Conservation (phyloP, 106 monocot genomes). For the Dioscorea zingiberensis region DNA sequence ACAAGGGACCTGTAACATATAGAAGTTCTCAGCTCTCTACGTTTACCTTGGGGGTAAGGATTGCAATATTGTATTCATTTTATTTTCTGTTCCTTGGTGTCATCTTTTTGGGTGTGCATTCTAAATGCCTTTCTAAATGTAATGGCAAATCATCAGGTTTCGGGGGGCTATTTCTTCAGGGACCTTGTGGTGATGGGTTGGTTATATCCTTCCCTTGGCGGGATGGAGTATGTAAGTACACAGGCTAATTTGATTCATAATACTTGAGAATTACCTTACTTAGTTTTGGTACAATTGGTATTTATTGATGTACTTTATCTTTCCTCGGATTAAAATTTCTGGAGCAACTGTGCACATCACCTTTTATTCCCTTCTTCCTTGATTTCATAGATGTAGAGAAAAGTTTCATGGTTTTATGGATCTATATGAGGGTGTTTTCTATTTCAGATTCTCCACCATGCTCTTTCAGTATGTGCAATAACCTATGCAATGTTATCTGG, state of each 20-base stretch:
- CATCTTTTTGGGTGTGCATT: not conserved
- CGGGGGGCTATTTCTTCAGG: slow-evolving; percentile 71
- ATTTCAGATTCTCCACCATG: slow-evolving; percentile 68
- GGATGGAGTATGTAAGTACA: slow-evolving; percentile 79
- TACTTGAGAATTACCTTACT: too few relatives aligned
- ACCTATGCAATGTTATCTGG: slow-evolving; percentile 48
- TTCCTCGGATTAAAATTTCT: too few relatives aligned
- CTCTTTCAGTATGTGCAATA: slow-evolving; percentile 48
- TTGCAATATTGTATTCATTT: too few relatives aligned
- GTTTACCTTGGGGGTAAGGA: slow-evolving; percentile 63
- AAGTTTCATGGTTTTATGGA: not conserved
- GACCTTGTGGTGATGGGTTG: slow-evolving; percentile 82
- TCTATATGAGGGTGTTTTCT: not conserved
- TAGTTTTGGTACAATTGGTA: too few relatives aligned
- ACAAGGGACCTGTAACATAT: slow-evolving; percentile 41
- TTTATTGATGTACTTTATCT: not conserved
- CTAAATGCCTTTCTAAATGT: not conserved
- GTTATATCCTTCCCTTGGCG: slow-evolving; percentile 83
- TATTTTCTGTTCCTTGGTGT: not conserved
- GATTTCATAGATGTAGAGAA: not conserved
- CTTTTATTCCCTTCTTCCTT: too few relatives aligned
- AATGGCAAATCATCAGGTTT: slow-evolving; percentile 39
- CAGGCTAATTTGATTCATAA: not conserved
- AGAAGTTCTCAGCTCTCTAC: slow-evolving; percentile 63
- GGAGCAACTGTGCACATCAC: too few relatives aligned